phyloP scores from a whole-genome alignment of 2,329 filamentous ascomycete genomes.

The Aspergillus neoniger region DNA sequence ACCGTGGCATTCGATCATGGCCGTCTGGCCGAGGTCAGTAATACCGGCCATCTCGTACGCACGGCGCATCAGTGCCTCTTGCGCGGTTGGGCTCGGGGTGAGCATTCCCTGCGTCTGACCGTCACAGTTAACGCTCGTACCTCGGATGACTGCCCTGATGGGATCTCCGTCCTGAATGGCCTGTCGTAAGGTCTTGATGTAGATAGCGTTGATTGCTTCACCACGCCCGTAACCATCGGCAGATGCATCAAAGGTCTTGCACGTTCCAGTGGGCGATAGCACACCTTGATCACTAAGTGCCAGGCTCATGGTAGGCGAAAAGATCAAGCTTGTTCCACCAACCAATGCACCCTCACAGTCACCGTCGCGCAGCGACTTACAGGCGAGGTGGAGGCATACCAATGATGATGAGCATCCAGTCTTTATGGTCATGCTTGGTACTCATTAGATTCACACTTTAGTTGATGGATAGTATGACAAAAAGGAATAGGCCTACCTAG shows the following conservation, averaged over 20 bases:
- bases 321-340: slow-evolving; percentile 36
- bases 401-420: slow-evolving; percentile 44
- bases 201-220: slow-evolving; percentile 33
- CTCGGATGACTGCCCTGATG: slow-evolving; percentile 33
- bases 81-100: not conserved
- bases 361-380: slow-evolving; percentile 22
- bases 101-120: slow-evolving; percentile 18
- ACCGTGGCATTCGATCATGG: slow-evolving; percentile 14
- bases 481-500: not conserved
- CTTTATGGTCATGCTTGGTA: slow-evolving; percentile 32
- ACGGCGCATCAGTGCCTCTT: slow-evolving; percentile 10
- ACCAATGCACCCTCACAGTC: slow-evolving; percentile 30
- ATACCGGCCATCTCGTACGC: slow-evolving; percentile 7
- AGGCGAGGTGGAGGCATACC: slow-evolving; percentile 31
- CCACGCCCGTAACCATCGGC: slow-evolving; percentile 37
- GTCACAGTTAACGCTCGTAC: slow-evolving; percentile 24
- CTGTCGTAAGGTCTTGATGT: slow-evolving; percentile 30
- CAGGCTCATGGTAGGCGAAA: slow-evolving; percentile 28
- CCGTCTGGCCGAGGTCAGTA: not conserved
- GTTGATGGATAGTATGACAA: not conserved
- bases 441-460: not conserved
- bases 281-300: slow-evolving; percentile 35
- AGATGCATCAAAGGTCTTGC: slow-evolving; percentile 27
- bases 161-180: slow-evolving; percentile 32
- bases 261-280: slow-evolving; percentile 32